A percentile compares a stretch with the other conserved stretches of the same genome.
Evolutionary conservation across 2,329 filamentous ascomycete species (phyloP).

Genomic region (Trichoderma atrobrunneum): DNA sequence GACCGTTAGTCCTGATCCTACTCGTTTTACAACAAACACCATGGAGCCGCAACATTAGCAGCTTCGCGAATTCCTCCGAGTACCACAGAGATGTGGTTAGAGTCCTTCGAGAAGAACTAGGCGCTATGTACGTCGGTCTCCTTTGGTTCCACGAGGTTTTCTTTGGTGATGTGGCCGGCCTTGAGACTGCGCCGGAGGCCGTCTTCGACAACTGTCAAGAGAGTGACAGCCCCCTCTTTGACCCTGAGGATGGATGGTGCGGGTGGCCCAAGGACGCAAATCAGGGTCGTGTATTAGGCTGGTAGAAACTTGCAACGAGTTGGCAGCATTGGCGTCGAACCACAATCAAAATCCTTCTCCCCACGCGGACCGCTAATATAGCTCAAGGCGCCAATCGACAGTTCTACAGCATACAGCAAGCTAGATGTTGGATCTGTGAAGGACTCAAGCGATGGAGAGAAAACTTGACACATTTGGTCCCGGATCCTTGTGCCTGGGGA

Average conservation of each 20-base stretch:
- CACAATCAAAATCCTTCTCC: constrained; percentile 20
- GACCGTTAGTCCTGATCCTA: neutral
- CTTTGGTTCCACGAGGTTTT: constrained; percentile 33
- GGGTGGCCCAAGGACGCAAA: constrained; percentile 37
- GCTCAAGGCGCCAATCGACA: neutral
- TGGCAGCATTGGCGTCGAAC: constrained; percentile 27
- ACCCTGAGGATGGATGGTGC: constrained; percentile 29
- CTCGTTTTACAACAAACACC: constrained; percentile 29
- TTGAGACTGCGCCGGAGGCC: constrained; percentile 31
- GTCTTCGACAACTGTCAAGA: constrained; percentile 36
- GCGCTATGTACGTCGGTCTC: constrained; percentile 35
- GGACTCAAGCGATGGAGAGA: neutral
- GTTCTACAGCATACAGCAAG: neutral
- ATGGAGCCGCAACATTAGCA: constrained; percentile 32
- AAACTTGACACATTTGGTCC: neutral
- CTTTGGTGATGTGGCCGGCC: constrained; percentile 32
- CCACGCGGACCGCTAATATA: constrained; percentile 10
- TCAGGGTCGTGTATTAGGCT: constrained; percentile 34
- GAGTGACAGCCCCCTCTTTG: constrained; percentile 32
- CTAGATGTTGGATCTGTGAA: constrained; percentile 5
- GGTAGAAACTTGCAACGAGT: constrained; percentile 30
- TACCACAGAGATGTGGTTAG: neutral
- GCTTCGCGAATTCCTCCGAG: constrained; percentile 32
- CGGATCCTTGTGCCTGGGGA: neutral
- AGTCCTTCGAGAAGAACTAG: constrained; percentile 28